A percentile compares a stretch with the other conserved stretches of the same genome.
phyloP scores from a whole-genome alignment of 768 basidiomycete species.

The Auriscalpium vulgare region DNA sequence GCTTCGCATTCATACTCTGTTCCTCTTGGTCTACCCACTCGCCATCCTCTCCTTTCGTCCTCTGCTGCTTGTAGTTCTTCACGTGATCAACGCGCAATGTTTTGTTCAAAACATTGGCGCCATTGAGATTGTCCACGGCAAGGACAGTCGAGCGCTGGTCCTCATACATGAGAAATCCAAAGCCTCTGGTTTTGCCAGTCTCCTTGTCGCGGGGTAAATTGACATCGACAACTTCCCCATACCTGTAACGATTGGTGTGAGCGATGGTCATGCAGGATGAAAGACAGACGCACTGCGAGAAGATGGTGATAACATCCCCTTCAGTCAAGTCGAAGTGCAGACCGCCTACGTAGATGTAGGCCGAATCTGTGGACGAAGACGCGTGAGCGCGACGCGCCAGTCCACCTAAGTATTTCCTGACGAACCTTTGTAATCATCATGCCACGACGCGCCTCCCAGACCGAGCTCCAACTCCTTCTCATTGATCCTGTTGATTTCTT shows the following conservation, averaged over 20 bases:
- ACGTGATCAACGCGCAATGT: constrained; percentile 91
- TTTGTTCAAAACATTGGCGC: constrained; percentile 78
- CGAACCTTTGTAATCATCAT: constrained; percentile 87
- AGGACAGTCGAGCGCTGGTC: constrained; percentile 94
- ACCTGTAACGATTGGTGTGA: constrained; percentile 39
- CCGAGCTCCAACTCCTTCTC: constrained; percentile 82
- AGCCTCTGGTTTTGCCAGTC: constrained; percentile 86
- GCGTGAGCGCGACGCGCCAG: too few species aligned
- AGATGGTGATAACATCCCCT: constrained; percentile 94
- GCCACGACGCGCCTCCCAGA: constrained; percentile 72
- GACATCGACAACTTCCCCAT: constrained; percentile 93
- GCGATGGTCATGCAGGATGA: background rate
- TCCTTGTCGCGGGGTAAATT: constrained; percentile 92
- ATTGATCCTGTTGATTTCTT: constrained; percentile 92
- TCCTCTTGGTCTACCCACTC: constrained; percentile 82
- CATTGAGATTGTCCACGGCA: constrained; percentile 98
- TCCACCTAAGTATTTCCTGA: background rate
- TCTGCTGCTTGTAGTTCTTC: constrained; percentile 86
- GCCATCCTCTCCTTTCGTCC: constrained; percentile 68
- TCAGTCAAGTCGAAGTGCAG: constrained; percentile 86
- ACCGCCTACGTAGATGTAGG: constrained; percentile 91
- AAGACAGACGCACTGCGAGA: constrained; percentile 75
- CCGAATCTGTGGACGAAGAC: constrained; percentile 55
- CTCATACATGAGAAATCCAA: constrained; percentile 98
- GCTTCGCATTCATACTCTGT: constrained; percentile 83